These are phyloP conservation scores for Pseudopyrenochaeta lycopersici DNA, from an alignment of 2,329 filamentous ascomycete genomes.

Conservation along the genomic window DNA sequence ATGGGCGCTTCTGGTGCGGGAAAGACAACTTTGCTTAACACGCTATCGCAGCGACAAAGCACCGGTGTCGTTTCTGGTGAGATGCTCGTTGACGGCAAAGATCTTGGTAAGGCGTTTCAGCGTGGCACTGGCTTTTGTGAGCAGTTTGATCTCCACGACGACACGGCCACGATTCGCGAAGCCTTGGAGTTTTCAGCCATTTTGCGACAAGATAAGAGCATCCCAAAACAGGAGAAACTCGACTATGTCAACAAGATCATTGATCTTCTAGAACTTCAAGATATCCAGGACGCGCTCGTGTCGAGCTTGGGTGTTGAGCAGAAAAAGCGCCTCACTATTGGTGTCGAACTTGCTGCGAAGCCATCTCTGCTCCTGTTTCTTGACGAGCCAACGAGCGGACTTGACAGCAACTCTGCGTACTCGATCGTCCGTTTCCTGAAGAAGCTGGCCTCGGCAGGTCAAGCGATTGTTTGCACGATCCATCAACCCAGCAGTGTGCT, in stretches of 20 bases:
- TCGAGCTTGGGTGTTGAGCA: slow-evolving; percentile 73
- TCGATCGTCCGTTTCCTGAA: slow-evolving; percentile 74
- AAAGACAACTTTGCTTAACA: slow-evolving; percentile 85
- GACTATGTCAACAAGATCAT: slow-evolving; percentile 74
- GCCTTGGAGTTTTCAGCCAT: slow-evolving; percentile 75
- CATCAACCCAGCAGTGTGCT: slow-evolving; percentile 76
- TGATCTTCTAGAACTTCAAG: slow-evolving; percentile 69
- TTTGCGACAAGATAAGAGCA: slow-evolving; percentile 66
- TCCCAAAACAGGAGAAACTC: slow-evolving; percentile 68
- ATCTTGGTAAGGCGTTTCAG: slow-evolving; percentile 68
- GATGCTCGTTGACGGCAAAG: slow-evolving; percentile 75
- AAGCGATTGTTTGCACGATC: slow-evolving; percentile 78
- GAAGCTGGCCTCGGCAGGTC: slow-evolving; percentile 72
- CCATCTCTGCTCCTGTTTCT: slow-evolving; percentile 74
- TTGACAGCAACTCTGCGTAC: slow-evolving; percentile 74
- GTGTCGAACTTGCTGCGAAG: slow-evolving; percentile 70
- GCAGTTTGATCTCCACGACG: slow-evolving; percentile 76
- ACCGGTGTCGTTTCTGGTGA: slow-evolving; percentile 71
- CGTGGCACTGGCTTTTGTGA: slow-evolving; percentile 76
- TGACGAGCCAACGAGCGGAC: slow-evolving; percentile 75
- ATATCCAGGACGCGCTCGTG: slow-evolving; percentile 74
- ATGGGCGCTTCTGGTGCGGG: slow-evolving; percentile 85
- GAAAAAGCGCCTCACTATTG: slow-evolving; percentile 76
- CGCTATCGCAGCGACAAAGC: slow-evolving; percentile 75
- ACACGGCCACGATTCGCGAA: slow-evolving; percentile 72